A percentile compares a stretch with the other conserved stretches of the same genome.
Evolutionary conservation across 2,329 filamentous ascomycete species (phyloP).

Genomic region (Pseudogymnoascus sp.): DNA sequence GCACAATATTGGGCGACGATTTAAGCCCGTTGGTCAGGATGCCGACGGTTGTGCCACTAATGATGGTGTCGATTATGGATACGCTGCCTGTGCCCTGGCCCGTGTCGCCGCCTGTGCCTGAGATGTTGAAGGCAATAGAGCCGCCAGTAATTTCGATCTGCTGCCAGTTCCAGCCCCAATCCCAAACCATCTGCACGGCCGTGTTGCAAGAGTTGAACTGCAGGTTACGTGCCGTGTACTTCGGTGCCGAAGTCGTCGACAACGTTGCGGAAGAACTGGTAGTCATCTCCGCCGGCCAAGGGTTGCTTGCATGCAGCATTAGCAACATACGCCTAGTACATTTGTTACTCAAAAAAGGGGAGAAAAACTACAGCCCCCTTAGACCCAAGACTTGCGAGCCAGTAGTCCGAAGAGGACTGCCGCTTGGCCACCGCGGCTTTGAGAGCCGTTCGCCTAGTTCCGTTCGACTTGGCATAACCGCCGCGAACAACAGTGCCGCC

Average conservation of each 20-base stretch:
- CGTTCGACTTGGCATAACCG: constrained; percentile 9
- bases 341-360: neutral
- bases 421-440: neutral
- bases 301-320: constrained; percentile 14
- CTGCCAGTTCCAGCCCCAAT: constrained; percentile 51
- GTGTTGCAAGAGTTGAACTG: constrained; percentile 37
- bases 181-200: constrained; percentile 48
- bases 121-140: constrained; percentile 42
- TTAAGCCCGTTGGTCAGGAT: constrained; percentile 46
- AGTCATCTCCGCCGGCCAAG: constrained; percentile 6
- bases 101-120: constrained; percentile 29
- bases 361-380: neutral
- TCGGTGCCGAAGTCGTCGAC: constrained; percentile 23
- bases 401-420: neutral
- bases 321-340: neutral
- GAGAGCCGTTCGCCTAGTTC: neutral
- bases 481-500: constrained; percentile 13
- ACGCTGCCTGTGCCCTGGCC: constrained; percentile 44
- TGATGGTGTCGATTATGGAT: constrained; percentile 46
- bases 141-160: constrained; percentile 44
- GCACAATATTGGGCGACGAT: constrained; percentile 52
- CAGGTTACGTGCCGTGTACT: constrained; percentile 51
- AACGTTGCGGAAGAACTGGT: neutral
- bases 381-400: neutral
- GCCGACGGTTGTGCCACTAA: constrained; percentile 41